These are phyloP conservation scores for Pseudogymnoascus sp. DNA, from an alignment of 2,329 filamentous ascomycete species.

Conservation along the genomic window DNA sequence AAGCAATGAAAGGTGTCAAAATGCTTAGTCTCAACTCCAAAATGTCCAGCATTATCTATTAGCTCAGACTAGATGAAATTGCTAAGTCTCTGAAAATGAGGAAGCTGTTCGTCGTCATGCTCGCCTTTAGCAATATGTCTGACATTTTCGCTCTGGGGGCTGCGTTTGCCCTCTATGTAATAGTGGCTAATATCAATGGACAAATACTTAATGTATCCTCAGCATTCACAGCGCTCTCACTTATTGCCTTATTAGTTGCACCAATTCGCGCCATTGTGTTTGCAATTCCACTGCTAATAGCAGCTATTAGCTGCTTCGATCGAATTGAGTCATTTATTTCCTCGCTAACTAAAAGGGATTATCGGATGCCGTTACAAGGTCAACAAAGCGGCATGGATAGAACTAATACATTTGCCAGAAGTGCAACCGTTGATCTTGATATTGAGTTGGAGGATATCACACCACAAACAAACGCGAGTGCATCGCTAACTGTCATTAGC, in stretches of 20 bases:
- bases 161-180: slow-evolving; percentile 35
- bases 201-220: slow-evolving; percentile 22
- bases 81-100: slow-evolving; percentile 15
- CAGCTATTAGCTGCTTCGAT: slow-evolving; percentile 34
- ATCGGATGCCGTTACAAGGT: slow-evolving; percentile 17
- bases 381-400: slow-evolving; percentile 2
- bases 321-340: slow-evolving; percentile 32
- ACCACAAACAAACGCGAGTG: neutral
- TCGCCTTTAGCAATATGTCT: slow-evolving; percentile 17
- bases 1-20: slow-evolving; percentile 29
- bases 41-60: slow-evolving; percentile 27
- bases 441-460: neutral
- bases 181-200: slow-evolving; percentile 24
- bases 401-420: slow-evolving; percentile 12
- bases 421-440: neutral
- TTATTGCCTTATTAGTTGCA: slow-evolving; percentile 33
- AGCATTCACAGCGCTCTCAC: slow-evolving; percentile 38
- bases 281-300: slow-evolving; percentile 31
- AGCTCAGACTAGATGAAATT: slow-evolving; percentile 24
- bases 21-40: slow-evolving; percentile 30
- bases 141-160: slow-evolving; percentile 30
- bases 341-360: slow-evolving; percentile 1
- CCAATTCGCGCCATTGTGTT: slow-evolving; percentile 36
- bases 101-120: slow-evolving; percentile 16
- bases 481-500: slow-evolving; percentile 15